These are phyloP conservation scores for Oryza officinalis DNA, from an alignment of 176 grass and related monocot species.

Conservation along the genomic window DNA sequence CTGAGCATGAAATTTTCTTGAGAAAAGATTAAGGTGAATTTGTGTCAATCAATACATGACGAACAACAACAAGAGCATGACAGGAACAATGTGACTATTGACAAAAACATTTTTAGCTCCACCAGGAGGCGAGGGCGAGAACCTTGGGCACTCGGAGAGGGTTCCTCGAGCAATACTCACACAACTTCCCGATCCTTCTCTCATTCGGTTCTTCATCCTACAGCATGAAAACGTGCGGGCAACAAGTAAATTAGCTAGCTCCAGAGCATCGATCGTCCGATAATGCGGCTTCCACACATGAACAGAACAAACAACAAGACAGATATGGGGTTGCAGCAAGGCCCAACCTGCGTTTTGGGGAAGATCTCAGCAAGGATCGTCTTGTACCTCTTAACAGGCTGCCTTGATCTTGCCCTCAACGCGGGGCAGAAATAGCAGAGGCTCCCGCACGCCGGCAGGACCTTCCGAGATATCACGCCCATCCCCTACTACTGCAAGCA, in stretches of 20 bases:
- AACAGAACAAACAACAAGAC: not conserved
- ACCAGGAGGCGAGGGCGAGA: not conserved
- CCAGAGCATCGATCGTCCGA: not conserved
- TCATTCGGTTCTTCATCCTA: conserved; percentile 90
- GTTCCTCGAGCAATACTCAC: conserved; percentile 79
- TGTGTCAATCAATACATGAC: not conserved
- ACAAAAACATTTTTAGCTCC: not conserved
- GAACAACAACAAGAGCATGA: not conserved
- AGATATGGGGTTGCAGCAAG: not conserved
- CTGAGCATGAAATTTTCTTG: not conserved
- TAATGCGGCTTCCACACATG: not conserved
- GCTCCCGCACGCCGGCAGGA: conserved; percentile 58
- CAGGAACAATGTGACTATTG: not conserved
- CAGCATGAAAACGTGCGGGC: not conserved
- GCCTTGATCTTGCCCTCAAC: conserved; percentile 67
- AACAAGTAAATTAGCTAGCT: not conserved
- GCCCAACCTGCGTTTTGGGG: conserved; percentile 65
- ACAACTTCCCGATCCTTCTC: conserved; percentile 81
- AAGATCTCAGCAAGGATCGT: conserved; percentile 88
- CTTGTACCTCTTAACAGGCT: conserved; percentile 90
- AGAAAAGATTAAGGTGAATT: not conserved
- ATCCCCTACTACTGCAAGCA: conserved; percentile 40
- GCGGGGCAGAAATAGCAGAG: conserved; percentile 81
- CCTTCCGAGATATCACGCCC: conserved; percentile 68
- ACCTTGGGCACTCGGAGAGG: conserved; percentile 88